These are phyloP conservation scores for Beauveria australis DNA, from an alignment of 2,329 filamentous ascomycete species.

Conservation along the genomic window DNA sequence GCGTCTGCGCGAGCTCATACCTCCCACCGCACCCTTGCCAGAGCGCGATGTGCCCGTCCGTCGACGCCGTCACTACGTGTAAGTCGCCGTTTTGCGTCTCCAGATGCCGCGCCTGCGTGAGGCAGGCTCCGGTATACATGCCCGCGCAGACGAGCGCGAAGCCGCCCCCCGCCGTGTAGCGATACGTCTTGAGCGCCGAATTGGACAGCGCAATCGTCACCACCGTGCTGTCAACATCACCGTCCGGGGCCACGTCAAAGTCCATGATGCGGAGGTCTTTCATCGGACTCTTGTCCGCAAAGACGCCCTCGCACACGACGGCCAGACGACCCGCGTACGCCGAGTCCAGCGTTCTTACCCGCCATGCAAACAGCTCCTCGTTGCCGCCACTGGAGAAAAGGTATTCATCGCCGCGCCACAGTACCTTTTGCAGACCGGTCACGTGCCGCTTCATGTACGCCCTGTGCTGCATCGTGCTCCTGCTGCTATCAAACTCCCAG, in stretches of 20 bases:
- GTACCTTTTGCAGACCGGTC: slow-evolving; percentile 72
- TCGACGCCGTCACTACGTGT: slow-evolving; percentile 60
- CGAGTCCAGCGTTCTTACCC: slow-evolving; percentile 46
- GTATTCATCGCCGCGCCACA: slow-evolving; percentile 63
- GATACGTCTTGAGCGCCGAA: slow-evolving; percentile 61
- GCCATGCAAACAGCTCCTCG: slow-evolving; percentile 88
- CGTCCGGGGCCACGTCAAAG: slow-evolving; percentile 50
- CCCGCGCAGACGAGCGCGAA: slow-evolving; percentile 46
- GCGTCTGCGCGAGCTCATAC: slow-evolving; percentile 24
- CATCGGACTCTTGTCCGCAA: slow-evolving; percentile 39
- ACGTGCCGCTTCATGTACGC: slow-evolving; percentile 68
- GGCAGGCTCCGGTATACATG: slow-evolving; percentile 63
- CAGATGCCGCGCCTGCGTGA: slow-evolving; percentile 56
- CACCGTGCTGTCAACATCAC: slow-evolving; percentile 26
- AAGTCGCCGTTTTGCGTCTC: slow-evolving; percentile 19
- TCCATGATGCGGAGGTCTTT: slow-evolving; percentile 73
- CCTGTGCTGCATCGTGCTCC: slow-evolving; percentile 37
- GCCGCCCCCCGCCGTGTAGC: slow-evolving; percentile 31
- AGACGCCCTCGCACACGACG: slow-evolving; percentile 48
- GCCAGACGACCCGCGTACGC: slow-evolving; percentile 38
- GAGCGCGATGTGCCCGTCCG: slow-evolving; percentile 67
- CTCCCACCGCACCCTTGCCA: slow-evolving; percentile 33
- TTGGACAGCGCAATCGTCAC: slow-evolving; percentile 77
- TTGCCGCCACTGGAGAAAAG: slow-evolving; percentile 81
- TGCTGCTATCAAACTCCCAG: slow-evolving; percentile 36